These are phyloP conservation scores for Phlyctochytrium planicorne DNA, from an alignment of 192 early-diverging fungal species.

Conservation along the genomic window DNA sequence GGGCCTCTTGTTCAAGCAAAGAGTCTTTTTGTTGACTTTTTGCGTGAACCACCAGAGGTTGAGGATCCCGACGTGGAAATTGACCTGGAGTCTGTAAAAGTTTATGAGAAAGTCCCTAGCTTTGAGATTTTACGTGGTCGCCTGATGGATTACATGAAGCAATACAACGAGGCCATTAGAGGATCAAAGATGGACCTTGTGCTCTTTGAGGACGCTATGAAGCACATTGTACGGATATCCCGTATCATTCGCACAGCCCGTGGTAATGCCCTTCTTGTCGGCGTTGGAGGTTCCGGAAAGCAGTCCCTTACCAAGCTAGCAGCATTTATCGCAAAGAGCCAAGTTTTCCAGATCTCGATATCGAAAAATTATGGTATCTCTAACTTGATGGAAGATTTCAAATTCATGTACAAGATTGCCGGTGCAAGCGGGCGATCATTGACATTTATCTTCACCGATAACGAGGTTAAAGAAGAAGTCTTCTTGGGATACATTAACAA, in stretches of 20 bases:
- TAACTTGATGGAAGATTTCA: constrained; percentile 70
- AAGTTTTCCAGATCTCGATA: constrained; percentile 65
- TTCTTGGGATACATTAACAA: constrained; percentile 68
- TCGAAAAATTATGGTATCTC: constrained; percentile 57
- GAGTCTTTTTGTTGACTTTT: constrained; percentile 59
- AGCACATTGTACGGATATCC: constrained; percentile 63
- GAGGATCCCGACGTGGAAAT: constrained; percentile 64
- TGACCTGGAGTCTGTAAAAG: constrained; percentile 57
- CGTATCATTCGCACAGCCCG: constrained; percentile 61
- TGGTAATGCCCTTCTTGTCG: constrained; percentile 61
- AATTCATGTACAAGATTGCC: constrained; percentile 66
- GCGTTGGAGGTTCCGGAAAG: constrained; percentile 68
- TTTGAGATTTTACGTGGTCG: constrained; percentile 52
- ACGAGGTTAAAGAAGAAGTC: constrained; percentile 64
- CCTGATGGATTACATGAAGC: constrained; percentile 60
- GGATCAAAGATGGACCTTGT: constrained; percentile 69
- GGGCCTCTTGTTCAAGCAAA: constrained; percentile 39
- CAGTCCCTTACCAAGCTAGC: constrained; percentile 64
- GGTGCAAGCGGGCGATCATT: constrained; percentile 58
- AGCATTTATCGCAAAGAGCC: constrained; percentile 63
- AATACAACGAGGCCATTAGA: constrained; percentile 59
- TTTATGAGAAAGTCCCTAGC: constrained; percentile 61
- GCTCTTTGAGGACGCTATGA: constrained; percentile 68
- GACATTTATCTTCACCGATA: constrained; percentile 67
- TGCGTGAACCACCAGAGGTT: constrained; percentile 59